phyloP scores from a whole-genome alignment of 208 protist genomes.

The Leishmania turanica region DNA sequence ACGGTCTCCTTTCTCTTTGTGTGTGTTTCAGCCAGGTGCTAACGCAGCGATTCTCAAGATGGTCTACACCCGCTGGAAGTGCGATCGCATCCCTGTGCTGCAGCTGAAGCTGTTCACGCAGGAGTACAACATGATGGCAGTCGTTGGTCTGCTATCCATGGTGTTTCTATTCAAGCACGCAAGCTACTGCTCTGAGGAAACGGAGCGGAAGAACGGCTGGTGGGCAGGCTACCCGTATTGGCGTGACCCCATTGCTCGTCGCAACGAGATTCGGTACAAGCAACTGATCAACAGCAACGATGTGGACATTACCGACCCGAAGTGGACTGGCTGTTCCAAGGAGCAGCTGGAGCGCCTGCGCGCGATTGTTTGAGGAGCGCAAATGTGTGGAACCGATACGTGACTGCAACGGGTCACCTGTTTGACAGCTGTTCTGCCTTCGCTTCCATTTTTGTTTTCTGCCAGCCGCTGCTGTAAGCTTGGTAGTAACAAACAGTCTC shows the following conservation, averaged over 20 bases:
- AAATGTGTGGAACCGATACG: background rate
- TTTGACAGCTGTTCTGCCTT: background rate
- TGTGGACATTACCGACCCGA: conserved; percentile 88
- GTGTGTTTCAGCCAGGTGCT: background rate
- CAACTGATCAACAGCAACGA: conserved; percentile 86
- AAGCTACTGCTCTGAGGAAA: conserved; percentile 89
- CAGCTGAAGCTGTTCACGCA: conserved; percentile 88
- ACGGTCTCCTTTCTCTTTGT: background rate
- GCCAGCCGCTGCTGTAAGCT: conserved; percentile 5
- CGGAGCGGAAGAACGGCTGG: conserved; percentile 87
- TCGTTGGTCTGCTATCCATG: conserved; percentile 68
- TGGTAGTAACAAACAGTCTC: conserved; percentile 9
- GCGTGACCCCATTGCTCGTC: conserved; percentile 90
- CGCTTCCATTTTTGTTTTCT: background rate
- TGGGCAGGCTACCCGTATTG: conserved; percentile 92
- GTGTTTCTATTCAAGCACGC: conserved; percentile 87
- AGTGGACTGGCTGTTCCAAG: conserved; percentile 89
- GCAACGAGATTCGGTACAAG: conserved; percentile 90
- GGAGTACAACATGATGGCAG: conserved; percentile 79
- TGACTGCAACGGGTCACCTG: background rate
- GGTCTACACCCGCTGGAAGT: conserved; percentile 94
- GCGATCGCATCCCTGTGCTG: conserved; percentile 85
- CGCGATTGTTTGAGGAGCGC: conserved; percentile 47
- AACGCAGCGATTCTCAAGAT: conserved; percentile 38
- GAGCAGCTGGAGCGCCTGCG: conserved; percentile 78